Evolutionary conservation across 2,329 filamentous ascomycete species (phyloP).

Genomic region (Fusarium fujikuroi): DNA sequence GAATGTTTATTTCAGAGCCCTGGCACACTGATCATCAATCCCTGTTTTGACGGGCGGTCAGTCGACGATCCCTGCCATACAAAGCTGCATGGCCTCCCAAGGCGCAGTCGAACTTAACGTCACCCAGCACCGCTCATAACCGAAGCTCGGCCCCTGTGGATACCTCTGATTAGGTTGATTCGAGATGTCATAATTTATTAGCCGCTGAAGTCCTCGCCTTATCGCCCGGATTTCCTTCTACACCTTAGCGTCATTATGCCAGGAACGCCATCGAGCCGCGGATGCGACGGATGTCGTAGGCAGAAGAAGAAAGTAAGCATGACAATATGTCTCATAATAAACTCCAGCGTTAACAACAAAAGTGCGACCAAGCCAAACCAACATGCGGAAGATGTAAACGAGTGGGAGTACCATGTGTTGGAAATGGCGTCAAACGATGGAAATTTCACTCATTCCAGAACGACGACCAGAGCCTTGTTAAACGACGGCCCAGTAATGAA

Average conservation of each 20-base stretch:
- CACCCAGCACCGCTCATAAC: not conserved
- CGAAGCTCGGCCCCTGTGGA: not conserved
- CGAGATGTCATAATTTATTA: not conserved
- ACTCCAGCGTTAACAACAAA: not conserved
- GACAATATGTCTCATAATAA: not conserved
- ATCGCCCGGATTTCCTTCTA: not conserved
- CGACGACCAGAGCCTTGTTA: not conserved
- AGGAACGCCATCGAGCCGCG: constrained; percentile 27
- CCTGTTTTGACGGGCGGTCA: not conserved
- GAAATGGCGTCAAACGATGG: constrained; percentile 37
- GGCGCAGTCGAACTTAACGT: not conserved
- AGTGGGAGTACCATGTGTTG: constrained; percentile 24
- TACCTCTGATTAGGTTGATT: not conserved
- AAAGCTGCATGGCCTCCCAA: not conserved
- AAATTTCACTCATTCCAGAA: constrained; percentile 22
- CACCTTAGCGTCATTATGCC: constrained; percentile 7
- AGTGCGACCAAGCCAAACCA: constrained; percentile 32
- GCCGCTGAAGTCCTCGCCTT: not conserved
- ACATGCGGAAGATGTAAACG: constrained; percentile 35
- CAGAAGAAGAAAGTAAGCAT: constrained; percentile 36
- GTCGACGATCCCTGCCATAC: not conserved
- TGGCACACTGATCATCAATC: not conserved
- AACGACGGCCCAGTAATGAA: constrained; percentile 24
- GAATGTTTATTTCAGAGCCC: not conserved
- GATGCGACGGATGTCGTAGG: constrained; percentile 29